Percentiles rank a stretch among this genome's conserved stretches.
These are phyloP conservation scores for Lentinula aciculospora DNA, from an alignment of 768 basidiomycete species.

Conservation along the genomic window DNA sequence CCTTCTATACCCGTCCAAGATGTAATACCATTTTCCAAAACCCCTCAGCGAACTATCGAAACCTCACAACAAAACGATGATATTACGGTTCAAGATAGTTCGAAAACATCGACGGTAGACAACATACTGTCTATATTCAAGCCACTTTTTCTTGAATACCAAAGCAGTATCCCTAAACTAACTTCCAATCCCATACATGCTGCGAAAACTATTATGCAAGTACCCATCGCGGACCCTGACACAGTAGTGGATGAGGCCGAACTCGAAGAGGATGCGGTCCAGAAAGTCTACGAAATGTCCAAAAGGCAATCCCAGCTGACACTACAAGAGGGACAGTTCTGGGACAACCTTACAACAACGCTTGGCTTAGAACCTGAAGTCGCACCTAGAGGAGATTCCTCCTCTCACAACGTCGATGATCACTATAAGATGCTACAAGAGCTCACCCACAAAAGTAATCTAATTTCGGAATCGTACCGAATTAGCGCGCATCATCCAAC, in stretches of 20 bases:
- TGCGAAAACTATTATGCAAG: neutral
- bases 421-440: conserved; percentile 9
- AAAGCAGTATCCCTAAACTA: conserved; percentile 39
- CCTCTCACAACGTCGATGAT: neutral
- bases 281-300: conserved; percentile 46
- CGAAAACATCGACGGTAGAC: neutral
- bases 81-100: neutral
- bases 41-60: neutral
- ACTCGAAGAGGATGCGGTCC: conserved; percentile 27
- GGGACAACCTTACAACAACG: conserved; percentile 37
- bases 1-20: neutral
- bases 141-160: conserved; percentile 46
- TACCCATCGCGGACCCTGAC: conserved; percentile 9
- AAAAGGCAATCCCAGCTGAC: conserved; percentile 58
- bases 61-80: neutral
- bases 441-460: conserved; percentile 45
- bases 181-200: conserved; percentile 28
- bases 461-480: conserved; percentile 60
- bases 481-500: conserved; percentile 61
- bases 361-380: neutral
- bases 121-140: conserved; percentile 29
- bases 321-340: conserved; percentile 55
- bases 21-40: conserved; percentile 1
- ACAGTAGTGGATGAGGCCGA: neutral
- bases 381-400: neutral